These are phyloP conservation scores for Mycena vulgaris DNA, from an alignment of 768 basidiomycete genomes.

Conservation along the genomic window DNA sequence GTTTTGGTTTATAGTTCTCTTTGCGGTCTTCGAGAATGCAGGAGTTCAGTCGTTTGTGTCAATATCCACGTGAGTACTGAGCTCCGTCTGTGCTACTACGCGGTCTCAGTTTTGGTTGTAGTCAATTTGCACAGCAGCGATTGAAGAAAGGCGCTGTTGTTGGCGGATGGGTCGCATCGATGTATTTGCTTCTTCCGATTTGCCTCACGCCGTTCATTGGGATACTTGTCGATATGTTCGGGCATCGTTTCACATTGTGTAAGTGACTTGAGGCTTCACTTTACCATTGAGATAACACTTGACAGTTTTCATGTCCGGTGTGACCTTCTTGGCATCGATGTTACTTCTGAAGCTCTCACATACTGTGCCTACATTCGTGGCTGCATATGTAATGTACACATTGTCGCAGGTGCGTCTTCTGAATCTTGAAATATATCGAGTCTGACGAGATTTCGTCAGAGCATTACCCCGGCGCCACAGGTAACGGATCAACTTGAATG, in stretches of 20 bases:
- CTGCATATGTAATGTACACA: constrained; percentile 60
- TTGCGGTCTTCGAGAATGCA: constrained; percentile 58
- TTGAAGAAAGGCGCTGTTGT: constrained; percentile 59
- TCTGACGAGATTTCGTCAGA: neutral
- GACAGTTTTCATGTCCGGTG: constrained; percentile 57
- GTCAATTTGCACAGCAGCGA: constrained; percentile 60
- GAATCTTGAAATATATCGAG: neutral
- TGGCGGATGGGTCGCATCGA: constrained; percentile 62
- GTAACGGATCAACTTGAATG: neutral
- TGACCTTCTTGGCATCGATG: constrained; percentile 59
- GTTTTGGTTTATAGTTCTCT: constrained; percentile 60
- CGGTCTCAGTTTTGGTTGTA: constrained; percentile 32
- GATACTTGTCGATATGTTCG: constrained; percentile 57
- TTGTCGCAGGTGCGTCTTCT: constrained; percentile 51
- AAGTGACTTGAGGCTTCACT: constrained; percentile 35
- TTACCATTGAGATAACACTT: neutral
- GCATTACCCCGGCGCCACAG: neutral
- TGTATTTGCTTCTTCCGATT: constrained; percentile 58
- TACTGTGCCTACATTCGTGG: constrained; percentile 56
- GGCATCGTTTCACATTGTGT: constrained; percentile 57
- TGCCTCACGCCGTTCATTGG: constrained; percentile 58
- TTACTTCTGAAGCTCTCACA: constrained; percentile 56
- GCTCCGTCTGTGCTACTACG: neutral
- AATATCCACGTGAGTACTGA: constrained; percentile 57
- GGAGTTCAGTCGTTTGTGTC: constrained; percentile 61